phyloP scores from a whole-genome alignment of 2,329 filamentous ascomycete genomes.

The Botrytis cinerea region DNA sequence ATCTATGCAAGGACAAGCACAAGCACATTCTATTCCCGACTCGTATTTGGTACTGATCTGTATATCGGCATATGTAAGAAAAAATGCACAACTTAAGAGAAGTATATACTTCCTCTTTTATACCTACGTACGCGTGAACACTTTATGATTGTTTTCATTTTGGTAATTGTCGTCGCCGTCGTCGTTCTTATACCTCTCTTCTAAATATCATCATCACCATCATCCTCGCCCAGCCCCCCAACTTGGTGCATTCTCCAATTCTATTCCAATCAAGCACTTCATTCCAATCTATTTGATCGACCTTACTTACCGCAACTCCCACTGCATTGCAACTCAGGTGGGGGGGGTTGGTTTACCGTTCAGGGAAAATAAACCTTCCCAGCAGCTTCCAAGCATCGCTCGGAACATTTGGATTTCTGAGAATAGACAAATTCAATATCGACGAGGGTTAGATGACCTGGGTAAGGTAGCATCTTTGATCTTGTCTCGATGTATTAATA shows the following conservation, averaged over 20 bases:
- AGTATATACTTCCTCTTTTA: neutral
- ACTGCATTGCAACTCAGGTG: constrained; percentile 14
- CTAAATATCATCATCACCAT: neutral
- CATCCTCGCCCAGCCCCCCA: neutral
- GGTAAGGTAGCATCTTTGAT: neutral
- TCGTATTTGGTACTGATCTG: too few species aligned
- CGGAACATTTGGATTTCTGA: constrained; percentile 5
- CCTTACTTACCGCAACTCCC: neutral
- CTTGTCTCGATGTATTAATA: neutral
- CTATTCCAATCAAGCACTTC: neutral
- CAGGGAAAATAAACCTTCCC: neutral
- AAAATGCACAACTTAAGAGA: too few species aligned
- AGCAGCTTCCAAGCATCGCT: constrained; percentile 15
- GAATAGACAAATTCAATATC: constrained; percentile 9
- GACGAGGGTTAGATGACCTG: neutral
- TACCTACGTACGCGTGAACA: neutral
- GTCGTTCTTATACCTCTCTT: neutral
- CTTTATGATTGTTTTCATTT: too few species aligned
- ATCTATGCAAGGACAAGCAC: too few species aligned
- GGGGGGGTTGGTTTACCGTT: constrained; percentile 11
- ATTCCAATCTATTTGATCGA: neutral
- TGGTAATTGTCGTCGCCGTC: neutral
- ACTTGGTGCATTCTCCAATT: neutral
- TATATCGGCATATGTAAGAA: too few species aligned
- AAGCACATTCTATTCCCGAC: too few species aligned